These are phyloP conservation scores for Plasmodium adleri DNA, from an alignment of 169 alveolate species.

Conservation along the genomic window DNA sequence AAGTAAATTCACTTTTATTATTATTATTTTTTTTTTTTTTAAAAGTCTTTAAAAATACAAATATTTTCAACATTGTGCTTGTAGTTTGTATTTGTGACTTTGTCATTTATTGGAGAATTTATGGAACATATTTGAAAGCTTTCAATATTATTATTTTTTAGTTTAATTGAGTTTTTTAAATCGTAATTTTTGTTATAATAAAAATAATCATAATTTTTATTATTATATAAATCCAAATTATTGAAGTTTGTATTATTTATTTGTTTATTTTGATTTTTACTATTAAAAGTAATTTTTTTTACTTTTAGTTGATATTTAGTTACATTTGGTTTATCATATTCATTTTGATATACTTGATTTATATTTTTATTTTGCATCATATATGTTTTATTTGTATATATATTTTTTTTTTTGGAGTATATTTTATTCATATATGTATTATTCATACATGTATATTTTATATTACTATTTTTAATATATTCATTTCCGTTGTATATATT, in stretches of 20 bases:
- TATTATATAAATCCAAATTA: background rate
- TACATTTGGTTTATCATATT: background rate
- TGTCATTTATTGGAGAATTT: constrained; percentile 9
- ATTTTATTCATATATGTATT: no score
- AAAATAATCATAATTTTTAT: background rate
- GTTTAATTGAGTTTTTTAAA: constrained; percentile 16
- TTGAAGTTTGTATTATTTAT: background rate
- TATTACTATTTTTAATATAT: no score
- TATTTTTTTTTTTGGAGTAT: no score
- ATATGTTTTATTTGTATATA: background rate
- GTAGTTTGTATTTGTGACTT: constrained; percentile 13
- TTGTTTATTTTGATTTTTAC: constrained; percentile 6
- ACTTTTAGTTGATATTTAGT: constrained; percentile 41
- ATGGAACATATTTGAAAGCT: constrained; percentile 69
- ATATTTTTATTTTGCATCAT: constrained; percentile 1
- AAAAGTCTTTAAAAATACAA: constrained; percentile 63
- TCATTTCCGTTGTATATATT: no score
- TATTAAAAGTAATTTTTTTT: constrained; percentile 28
- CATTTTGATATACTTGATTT: background rate
- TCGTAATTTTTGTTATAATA: constrained; percentile 6
- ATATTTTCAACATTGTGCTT: constrained; percentile 42
- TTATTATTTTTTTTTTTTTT: no score
- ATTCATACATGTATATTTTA: no score
- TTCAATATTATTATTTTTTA: constrained; percentile 67
- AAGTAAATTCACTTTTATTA: no score